Percentiles rank a stretch among this genome's conserved stretches.
phyloP scores from a whole-genome alignment of 2,329 filamentous ascomycete genomes.

The Ascochyta viciae-villosae region DNA sequence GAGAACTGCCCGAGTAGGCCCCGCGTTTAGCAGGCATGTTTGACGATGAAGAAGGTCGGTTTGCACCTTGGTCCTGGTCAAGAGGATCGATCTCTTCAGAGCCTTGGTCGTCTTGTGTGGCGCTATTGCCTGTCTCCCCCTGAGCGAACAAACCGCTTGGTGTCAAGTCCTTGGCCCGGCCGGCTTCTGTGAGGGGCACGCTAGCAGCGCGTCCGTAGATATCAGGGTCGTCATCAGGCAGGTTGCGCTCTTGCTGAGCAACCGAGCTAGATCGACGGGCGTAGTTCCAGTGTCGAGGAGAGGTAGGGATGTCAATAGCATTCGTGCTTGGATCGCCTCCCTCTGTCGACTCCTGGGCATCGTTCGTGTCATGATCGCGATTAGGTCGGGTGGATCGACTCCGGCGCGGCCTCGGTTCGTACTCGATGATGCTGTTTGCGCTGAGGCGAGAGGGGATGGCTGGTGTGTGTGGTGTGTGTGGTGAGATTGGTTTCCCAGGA shows the following conservation, averaged over 20 bases:
- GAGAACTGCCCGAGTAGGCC: constrained; percentile 29
- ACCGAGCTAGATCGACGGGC: constrained; percentile 72
- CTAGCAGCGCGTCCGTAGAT: constrained; percentile 71
- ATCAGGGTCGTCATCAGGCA: constrained; percentile 67
- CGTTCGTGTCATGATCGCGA: constrained; percentile 36
- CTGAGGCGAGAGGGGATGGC: constrained; percentile 93
- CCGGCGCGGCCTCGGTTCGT: constrained; percentile 53
- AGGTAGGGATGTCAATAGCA: constrained; percentile 77
- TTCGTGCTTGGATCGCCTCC: constrained; percentile 59
- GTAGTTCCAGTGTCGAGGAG: constrained; percentile 63
- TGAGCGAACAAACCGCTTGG: constrained; percentile 68
- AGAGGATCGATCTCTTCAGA: constrained; percentile 30
- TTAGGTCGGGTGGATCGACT: constrained; percentile 43
- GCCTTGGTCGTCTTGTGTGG: constrained; percentile 32
- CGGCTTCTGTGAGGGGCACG: constrained; percentile 64
- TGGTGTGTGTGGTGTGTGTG: constrained; percentile 89
- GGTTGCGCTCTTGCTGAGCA: constrained; percentile 68
- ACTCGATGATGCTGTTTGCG: constrained; percentile 84
- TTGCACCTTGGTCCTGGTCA: constrained; percentile 28
- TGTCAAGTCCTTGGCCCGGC: constrained; percentile 61
- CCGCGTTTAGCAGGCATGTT: constrained; percentile 40
- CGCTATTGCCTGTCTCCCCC: constrained; percentile 39
- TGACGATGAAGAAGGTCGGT: constrained; percentile 37
- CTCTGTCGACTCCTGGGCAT: constrained; percentile 38
- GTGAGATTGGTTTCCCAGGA: constrained; percentile 85